Conservation (phyloP, 148 eudicot species). For the Amaranthus palmeri region DNA sequence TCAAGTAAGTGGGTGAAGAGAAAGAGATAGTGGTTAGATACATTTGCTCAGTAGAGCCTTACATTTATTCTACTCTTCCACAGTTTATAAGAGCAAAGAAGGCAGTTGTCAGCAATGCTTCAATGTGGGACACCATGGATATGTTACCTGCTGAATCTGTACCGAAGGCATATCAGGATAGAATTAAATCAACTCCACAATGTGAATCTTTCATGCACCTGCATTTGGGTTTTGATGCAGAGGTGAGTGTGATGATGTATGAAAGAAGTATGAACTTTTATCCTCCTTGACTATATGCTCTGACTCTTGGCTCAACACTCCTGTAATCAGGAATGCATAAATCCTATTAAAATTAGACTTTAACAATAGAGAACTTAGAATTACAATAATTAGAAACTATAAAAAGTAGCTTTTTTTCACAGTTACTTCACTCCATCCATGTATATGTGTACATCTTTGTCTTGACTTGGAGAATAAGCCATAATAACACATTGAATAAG, state of each 20-base stretch:
- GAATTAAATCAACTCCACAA: constrained; percentile 64
- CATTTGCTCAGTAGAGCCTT: constrained; percentile 17
- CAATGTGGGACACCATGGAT: constrained; percentile 96
- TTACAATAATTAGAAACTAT: too few species aligned
- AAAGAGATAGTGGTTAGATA: background rate
- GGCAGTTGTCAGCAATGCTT: constrained; percentile 97
- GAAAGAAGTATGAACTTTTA: too few species aligned
- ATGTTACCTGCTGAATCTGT: constrained; percentile 62
- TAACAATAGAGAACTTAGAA: too few species aligned
- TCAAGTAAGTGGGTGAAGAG: constrained; percentile 53
- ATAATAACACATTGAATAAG: background rate
- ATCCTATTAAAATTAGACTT: too few species aligned
- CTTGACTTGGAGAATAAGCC: background rate
- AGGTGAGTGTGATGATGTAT: constrained; percentile 39
- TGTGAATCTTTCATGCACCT: constrained; percentile 99
- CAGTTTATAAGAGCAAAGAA: constrained; percentile 93
- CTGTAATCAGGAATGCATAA: too few species aligned
- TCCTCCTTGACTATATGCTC: too few species aligned
- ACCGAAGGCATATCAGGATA: constrained; percentile 62
- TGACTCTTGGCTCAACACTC: too few species aligned
- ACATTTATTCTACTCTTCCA: constrained; percentile 18
- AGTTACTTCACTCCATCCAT: too few species aligned
- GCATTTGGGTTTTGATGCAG: constrained; percentile 90
- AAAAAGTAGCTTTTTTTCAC: too few species aligned
- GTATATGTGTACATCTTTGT: background rate